Evolutionary conservation across 2,329 filamentous ascomycete species (phyloP).

Genomic region (Fusarium marasasianum): DNA sequence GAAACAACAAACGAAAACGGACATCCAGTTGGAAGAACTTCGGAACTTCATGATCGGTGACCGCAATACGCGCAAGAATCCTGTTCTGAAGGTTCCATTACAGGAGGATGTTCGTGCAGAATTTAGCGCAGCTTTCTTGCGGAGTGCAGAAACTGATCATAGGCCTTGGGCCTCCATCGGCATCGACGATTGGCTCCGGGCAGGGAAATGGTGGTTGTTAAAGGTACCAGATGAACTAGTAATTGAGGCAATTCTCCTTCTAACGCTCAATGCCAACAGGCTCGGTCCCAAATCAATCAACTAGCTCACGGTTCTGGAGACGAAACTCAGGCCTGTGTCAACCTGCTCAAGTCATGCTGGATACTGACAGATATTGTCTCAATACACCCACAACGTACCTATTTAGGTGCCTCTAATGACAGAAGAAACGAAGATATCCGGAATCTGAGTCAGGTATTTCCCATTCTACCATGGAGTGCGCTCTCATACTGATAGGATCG

Average conservation of each 20-base stretch:
- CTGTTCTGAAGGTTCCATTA: accelerated
- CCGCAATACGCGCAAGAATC: accelerated
- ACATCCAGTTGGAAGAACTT: accelerated
- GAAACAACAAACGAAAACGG: not conserved
- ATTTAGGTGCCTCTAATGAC: not conserved
- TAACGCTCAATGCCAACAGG: too few species aligned
- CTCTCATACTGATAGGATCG: too few species aligned
- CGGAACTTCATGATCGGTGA: accelerated
- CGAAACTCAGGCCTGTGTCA: not conserved
- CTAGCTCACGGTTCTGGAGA: too few species aligned
- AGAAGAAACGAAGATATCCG: not conserved
- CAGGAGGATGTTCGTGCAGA: accelerated
- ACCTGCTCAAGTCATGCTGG: not conserved
- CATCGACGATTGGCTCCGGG: accelerated
- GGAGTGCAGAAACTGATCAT: accelerated
- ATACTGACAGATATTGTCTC: accelerated
- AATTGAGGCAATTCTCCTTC: too few species aligned
- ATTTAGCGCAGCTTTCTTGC: accelerated
- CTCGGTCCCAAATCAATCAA: accelerated
- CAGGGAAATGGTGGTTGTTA: not conserved
- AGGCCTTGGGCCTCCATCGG: accelerated
- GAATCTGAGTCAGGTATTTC: accelerated
- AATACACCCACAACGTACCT: accelerated
- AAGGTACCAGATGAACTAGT: not conserved
- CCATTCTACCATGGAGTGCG: too few species aligned